Base-by-base conservation (phyloP, 768 basidiomycete genomes). In the Serendipita sp. region DNA sequence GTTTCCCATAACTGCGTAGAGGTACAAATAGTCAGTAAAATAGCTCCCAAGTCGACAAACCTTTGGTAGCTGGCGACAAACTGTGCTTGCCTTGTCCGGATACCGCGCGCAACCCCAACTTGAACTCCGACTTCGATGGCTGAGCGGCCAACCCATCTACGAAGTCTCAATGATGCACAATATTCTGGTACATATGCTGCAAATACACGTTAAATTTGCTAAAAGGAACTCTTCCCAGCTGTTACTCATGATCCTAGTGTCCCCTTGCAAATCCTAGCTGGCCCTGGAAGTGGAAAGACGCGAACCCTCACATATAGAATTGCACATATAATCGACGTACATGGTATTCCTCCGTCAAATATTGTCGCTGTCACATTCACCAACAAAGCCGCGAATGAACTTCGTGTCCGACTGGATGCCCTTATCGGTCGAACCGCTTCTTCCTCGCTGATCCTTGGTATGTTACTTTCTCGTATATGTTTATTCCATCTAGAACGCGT, bases 311-410 rank as follows among this genome's bases (percentile, higher is more conserved):
- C 83, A 3, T 80, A 82, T 53, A 78, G 87, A 16, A 83, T 88
- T 50, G 85, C 82, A 2, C 75, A 86, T 69, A 74, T 89, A 22
- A 82, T 88, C 58, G 69, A 80, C 3, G 70, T 77, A 30, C 79
- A 83, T 67, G 67, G 67, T 26, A 68, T 85, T 9, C 69, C 76
- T 11, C 80, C 86, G 1, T 74, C 76, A 3, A 75, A 81, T 17
- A 85, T 89, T 72, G 86, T 84, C 68, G 84, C 85, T 2, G 86
- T 93, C 11, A 95, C 82, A 0, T 95, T 93, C 71, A 92, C 90
- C 9, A 91, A 91, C 74, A 90, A 90, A 71, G 90, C 90, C 16
- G 89, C 90, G 0, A 85, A 82, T 64, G 91, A 93, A 74, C 91
- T 93, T 89, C 78, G 81, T 61, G 77, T 81, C 60, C 78, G 91